These are phyloP conservation scores for Tylopilus sp. DNA, from an alignment of 768 basidiomycete species.

Conservation along the genomic window DNA sequence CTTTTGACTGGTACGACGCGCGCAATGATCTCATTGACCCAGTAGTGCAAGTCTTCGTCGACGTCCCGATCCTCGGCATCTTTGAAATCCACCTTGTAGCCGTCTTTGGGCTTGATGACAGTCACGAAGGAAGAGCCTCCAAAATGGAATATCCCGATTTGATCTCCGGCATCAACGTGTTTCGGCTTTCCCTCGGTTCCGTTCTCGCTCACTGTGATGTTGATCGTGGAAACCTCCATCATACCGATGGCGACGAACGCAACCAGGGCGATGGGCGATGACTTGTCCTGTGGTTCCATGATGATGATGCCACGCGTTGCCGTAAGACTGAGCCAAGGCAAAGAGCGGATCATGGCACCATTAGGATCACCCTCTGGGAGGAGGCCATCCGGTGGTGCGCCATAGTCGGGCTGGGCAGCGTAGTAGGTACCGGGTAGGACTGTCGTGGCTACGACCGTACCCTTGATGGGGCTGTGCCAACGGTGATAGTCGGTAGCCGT, in stretches of 20 bases:
- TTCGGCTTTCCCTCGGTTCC: not conserved
- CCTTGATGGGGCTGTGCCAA: too few species aligned
- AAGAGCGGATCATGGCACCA: constrained; percentile 27
- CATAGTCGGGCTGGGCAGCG: constrained; percentile 12
- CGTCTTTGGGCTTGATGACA: too few species aligned
- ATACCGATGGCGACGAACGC: constrained; percentile 57
- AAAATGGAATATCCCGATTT: constrained; percentile 50
- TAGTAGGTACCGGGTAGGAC: constrained; percentile 27
- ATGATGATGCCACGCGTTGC: constrained; percentile 53
- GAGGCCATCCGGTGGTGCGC: not conserved
- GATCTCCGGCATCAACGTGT: too few species aligned
- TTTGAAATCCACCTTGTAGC: constrained; percentile 11
- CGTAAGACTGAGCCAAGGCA: constrained; percentile 40
- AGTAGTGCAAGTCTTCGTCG: too few species aligned
- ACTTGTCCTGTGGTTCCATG: constrained; percentile 43
- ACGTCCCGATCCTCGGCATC: not conserved
- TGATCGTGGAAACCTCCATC: constrained; percentile 60
- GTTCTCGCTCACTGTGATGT: constrained; percentile 20
- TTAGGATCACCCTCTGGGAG: constrained; percentile 8
- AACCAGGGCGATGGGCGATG: too few species aligned
- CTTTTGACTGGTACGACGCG: too few species aligned
- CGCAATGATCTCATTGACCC: too few species aligned
- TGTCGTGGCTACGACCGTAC: too few species aligned
- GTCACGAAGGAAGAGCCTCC: too few species aligned
- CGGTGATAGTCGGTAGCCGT: too few species aligned